phyloP scores from a whole-genome alignment of 1,139 yeast genomes.

The Saccharomyces pastorianus region DNA sequence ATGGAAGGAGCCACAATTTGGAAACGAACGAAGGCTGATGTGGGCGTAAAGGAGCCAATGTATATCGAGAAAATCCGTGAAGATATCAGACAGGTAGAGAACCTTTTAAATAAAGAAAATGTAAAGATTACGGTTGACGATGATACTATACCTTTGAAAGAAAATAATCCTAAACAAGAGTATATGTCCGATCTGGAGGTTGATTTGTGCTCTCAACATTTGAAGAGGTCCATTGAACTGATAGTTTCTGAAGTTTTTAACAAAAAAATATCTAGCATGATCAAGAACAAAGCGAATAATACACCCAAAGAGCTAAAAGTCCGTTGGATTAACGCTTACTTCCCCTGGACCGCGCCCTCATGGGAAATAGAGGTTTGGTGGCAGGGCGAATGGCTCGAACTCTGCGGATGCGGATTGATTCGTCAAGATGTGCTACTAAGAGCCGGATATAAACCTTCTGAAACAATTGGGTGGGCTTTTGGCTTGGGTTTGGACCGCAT shows the following conservation, averaged over 20 bases:
- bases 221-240: conserved; percentile 78
- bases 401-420: conserved; percentile 94
- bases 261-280: conserved; percentile 54
- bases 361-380: conserved; percentile 99
- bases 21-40: conserved; percentile 37
- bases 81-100: conserved; percentile 31
- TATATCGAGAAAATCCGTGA: conserved; percentile 28
- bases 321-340: conserved; percentile 92
- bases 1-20: conserved; percentile 94
- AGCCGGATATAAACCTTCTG: conserved; percentile 50
- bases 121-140: conserved; percentile 58
- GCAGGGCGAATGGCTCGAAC: conserved; percentile 97
- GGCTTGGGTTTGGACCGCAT: conserved; percentile 93
- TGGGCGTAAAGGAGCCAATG: conserved; percentile 9
- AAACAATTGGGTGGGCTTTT: conserved; percentile 91
- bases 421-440: conserved; percentile 67
- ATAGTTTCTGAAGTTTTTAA: conserved; percentile 78
- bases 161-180: conserved; percentile 62
- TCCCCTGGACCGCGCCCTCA: conserved; percentile 98
- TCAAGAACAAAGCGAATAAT: conserved; percentile 42
- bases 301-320: conserved; percentile 63
- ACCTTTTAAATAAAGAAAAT: conserved; percentile 44
- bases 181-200: conserved; percentile 66
- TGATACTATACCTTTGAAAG: conserved; percentile 38
- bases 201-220: conserved; percentile 61